Evolutionary conservation across 192 early-diverging fungal species (phyloP), one percentile per base, ranked within the genome.

Genomic region (Cladochytrium replicatum): DNA sequence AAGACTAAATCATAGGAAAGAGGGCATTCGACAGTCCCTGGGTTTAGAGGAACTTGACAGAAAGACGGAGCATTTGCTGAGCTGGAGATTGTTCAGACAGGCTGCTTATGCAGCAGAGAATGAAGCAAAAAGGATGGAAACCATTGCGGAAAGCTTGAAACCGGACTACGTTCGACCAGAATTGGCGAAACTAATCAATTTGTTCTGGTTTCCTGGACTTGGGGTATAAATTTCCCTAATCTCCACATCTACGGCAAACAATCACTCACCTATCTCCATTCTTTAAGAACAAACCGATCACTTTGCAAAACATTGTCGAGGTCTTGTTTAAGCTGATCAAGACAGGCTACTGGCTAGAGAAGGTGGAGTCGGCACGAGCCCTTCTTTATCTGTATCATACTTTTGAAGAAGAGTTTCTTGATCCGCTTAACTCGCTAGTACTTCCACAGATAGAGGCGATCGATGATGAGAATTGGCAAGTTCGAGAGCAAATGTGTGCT

Each of bases 191-290:
- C 42, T 71, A 5, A 43, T 64, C 11, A 41, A 31, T 11, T 50
- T 57, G 21, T 56, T 57, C 30, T 71, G 68, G 68, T 71, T 71
- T 44, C 68, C 68, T 1, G 63, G 64, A 29, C 30, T 71, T 17
- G 53, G 50, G 51, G 68, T 71, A 38, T 58, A 59, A 41, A 13
- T 27, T 15, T 61, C 34, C 23, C 24, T 24, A 24, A 0, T 61
- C n/a, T n/a, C n/a, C n/a, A n/a, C n/a, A n/a, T n/a, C 17, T 37
- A 13, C 13, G 13, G 13, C 13, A 37, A 17, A 37, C 17, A 13
- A 37, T 37, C 17, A 37, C 17, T 37, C 13, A 37, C 13, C 17
- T 17, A 37, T 13, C n/a, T n/a, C n/a, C n/a, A n/a, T n/a, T n/a
- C 17, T 37, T 37, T 37, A 13, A 37, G 34, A 17, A 17, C 13